Evolutionary conservation across 2,329 filamentous ascomycete genomes (phyloP).

Genomic region (Sporothrix sp.): DNA sequence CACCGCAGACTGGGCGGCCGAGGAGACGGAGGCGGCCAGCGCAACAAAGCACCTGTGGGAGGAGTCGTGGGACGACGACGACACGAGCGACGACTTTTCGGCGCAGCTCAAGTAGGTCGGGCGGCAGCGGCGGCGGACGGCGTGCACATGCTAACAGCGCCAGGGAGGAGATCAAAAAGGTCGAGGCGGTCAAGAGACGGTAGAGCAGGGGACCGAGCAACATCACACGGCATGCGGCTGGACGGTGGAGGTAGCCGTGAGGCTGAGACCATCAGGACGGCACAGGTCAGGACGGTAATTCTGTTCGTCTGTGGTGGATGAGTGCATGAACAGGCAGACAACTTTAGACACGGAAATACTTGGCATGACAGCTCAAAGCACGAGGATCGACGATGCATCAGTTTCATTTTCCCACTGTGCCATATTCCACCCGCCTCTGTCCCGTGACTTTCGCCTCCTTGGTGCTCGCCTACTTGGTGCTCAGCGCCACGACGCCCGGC

Average conservation of each 20-base stretch:
- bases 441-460: too few species aligned
- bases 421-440: too few species aligned
- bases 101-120: conserved; percentile 74
- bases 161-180: conserved; percentile 90
- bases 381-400: too few species aligned
- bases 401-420: too few species aligned
- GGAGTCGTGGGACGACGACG: conserved; percentile 99
- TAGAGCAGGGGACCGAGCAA: conserved; percentile 23
- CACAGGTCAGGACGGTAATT: too few species aligned
- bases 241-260: conserved; percentile 19
- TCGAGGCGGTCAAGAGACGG: conserved; percentile 64
- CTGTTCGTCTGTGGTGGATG: too few species aligned
- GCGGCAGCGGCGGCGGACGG: not conserved
- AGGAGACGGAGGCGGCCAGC: conserved; percentile 75
- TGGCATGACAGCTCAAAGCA: too few species aligned
- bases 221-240: too few species aligned
- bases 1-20: conserved; percentile 91
- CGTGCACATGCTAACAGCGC: conserved; percentile 4
- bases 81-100: conserved; percentile 93
- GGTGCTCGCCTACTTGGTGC: conserved; percentile 50
- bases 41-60: conserved; percentile 82
- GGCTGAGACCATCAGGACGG: too few species aligned
- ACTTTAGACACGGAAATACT: too few species aligned
- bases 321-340: too few species aligned
- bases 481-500: conserved; percentile 86